These are phyloP conservation scores for Phytopythium montanum DNA, from an alignment of 352 stramenopile genomes.

Conservation along the genomic window DNA sequence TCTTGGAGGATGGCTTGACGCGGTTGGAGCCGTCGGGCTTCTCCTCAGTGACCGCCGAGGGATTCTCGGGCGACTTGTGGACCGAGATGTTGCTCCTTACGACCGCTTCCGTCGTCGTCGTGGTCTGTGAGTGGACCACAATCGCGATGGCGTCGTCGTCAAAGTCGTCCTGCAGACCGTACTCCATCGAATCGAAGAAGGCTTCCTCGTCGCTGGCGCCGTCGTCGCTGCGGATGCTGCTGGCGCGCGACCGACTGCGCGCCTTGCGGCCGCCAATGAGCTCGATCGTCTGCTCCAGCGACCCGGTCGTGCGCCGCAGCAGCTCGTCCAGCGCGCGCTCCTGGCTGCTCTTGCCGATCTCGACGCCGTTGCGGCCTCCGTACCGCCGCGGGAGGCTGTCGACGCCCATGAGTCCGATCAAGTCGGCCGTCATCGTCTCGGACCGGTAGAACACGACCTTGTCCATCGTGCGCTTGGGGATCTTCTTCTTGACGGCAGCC, in stretches of 20 bases:
- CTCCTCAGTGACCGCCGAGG: slow-evolving; percentile 12
- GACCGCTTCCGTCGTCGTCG: slow-evolving; percentile 37
- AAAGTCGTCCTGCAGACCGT: slow-evolving; percentile 61
- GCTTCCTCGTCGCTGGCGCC: slow-evolving; percentile 72
- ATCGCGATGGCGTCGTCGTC: slow-evolving; percentile 69
- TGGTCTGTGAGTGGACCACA: slow-evolving; percentile 63
- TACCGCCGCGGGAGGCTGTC: slow-evolving; percentile 73
- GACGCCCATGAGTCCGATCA: slow-evolving; percentile 60
- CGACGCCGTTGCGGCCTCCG: slow-evolving; percentile 66
- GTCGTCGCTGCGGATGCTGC: slow-evolving; percentile 41
- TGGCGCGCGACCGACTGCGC: slow-evolving; percentile 17
- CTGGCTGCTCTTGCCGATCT: slow-evolving; percentile 76
- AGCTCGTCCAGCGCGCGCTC: slow-evolving; percentile 63
- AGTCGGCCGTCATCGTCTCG: slow-evolving; percentile 33
- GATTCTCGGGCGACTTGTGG: slow-evolving; percentile 24
- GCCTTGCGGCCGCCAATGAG: slow-evolving; percentile 39
- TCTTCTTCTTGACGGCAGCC: slow-evolving; percentile 40
- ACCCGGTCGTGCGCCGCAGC: slow-evolving; percentile 62
- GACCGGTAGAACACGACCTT: slow-evolving; percentile 61
- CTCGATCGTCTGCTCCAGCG: slow-evolving; percentile 71
- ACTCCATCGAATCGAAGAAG: slow-evolving; percentile 79
- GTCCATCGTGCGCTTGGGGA: slow-evolving; percentile 61
- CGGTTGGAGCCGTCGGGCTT: slow-evolving; percentile 9
- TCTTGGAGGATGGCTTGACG: slow-evolving; percentile 2
- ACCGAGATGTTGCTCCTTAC: slow-evolving; percentile 13